Evolutionary conservation across 768 basidiomycete genomes (phyloP), one percentile per base, ranked within the genome.

Genomic region (Cytidiella melzeri): DNA sequence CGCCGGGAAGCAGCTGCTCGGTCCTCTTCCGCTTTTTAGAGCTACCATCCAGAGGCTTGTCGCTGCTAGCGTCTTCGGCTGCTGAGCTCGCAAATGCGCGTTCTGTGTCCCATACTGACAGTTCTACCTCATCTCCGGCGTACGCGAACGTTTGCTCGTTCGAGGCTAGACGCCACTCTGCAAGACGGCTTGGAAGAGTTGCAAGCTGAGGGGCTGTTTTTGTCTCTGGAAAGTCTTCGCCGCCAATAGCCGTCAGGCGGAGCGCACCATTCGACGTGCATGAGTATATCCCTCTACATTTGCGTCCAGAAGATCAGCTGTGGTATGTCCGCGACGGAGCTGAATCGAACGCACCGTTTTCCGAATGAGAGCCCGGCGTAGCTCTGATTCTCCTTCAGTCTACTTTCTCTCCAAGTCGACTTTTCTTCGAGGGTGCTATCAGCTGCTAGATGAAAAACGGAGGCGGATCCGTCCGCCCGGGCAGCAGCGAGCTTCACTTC

Each of bases 121-220:
- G 63, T 49, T 91, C 87, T 15, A 93, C 87, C 65, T 93, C 91
- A 54, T 92, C 82, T 2, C 91, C 91, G 11, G 84, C 91, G 53
- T 91, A 92, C 2, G 82, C 76, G 67, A 93, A 92, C 0, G 74
- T 75, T 28, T 72, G 61, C 2, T 67, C 67, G 50, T 76, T 68
- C 15, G 68, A 60, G 1, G 81, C 77, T 20, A 88, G 58, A 26
- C 73, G 73, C 84, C 87, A 89, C 47, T 77, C 79, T 41, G 66
- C 69, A n/a, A 92, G 70, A 19, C 85, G 80, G 51, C 75, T 80
- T 2, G 89, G 88, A 41, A 92, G 73, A 7, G 69, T 69, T 5
- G 73, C 68, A 48, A 68, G 61, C 36, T 59, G 53, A 57, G 66
- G 41, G 10, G 61, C 37, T 13, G 58, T 43, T 12, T 50, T 55